Evolutionary conservation across 1,284 basidiomycete genomes (phyloP), one percentile per base, ranked within the genome.

Genomic region (Rhodofomes roseus): DNA sequence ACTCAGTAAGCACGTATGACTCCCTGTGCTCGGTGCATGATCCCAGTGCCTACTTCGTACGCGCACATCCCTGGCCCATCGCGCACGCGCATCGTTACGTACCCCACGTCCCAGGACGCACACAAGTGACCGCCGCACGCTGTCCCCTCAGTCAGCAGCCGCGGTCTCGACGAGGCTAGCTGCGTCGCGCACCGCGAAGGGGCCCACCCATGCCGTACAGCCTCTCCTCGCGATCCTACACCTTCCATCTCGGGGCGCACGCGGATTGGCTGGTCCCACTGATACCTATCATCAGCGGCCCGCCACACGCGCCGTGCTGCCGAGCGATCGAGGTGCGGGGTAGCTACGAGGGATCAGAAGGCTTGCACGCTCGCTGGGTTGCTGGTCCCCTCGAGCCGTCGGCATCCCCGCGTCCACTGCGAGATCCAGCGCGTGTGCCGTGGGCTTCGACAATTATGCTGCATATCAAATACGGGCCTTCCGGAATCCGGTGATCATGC

Each of bases 121-220:
- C 31, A 23, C 50, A 36, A 52, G 31, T 52, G 50, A 20, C 27
- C 50, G 20, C 23, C 20, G 50, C 50, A 29, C 46, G 46, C 46
- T 16, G 2, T 22, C 7, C 18, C 46, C n/a, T 52, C 50, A 27
- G 50, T 52, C 29, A 52, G 50, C 50, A 37, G 20, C 31, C 50
- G 27, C 31, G 50, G 50, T 52, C 50, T 52, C 31, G 50, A 37
- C 50, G 50, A 36, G 50, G 50, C 50, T 52, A 20, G 50, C 50
- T 52, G 31, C 20, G 23, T 29, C 23, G 20, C 27, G 34, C 50
- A 18, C 31, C 50, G 27, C 23, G 27, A 29, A 14, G 16, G 12
- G 6, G 27, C 4, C 50, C 9, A 20, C 50, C 6, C 12, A 52
- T 20, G 29, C 50, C 50, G 50, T 37, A 36, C 34, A 18, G 14